Evolutionary conservation across 2,329 filamentous ascomycete genomes (phyloP), one percentile per base, ranked within the genome.

Genomic region (Aspergillus sergii): DNA sequence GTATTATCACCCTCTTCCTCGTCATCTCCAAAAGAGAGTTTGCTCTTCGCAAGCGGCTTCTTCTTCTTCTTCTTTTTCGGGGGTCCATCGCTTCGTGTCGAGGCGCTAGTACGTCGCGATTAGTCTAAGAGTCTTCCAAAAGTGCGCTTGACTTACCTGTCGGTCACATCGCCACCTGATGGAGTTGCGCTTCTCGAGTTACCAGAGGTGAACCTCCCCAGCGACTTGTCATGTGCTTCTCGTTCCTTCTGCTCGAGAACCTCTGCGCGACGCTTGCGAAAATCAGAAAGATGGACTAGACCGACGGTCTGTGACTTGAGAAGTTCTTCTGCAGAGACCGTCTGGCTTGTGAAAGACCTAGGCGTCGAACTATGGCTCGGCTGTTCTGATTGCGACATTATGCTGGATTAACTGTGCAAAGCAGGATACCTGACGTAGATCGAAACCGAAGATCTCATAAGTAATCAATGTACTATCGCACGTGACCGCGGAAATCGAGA

Each of bases 191-290:
- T 79, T 60, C 85, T 82, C 59, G 84, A 85, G 59, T 75, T 80
- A 67, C 78, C 75, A 21, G 79, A 70, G 45, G 77, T 72, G 63
- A 80, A 71, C 64, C 79, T 75, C 2, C 79, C 79, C 12, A 85
- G 74, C 30, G 86, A 82, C 46, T 83, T 85, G 68, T 92, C 90
- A 73, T 89, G 88, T 14, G 88, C 89, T 72, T 95, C 92, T 72
- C 91, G 88, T 74, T 95, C 92, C 74, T 95, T 94, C 75, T 92
- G 89, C 77, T 97, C 94, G 55, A 97, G 83, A n/a, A 94, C 92
- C 79, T 97, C 93, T 70, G 93, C 94, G 78, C 94, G 92, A 64
- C 95, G 89, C 81, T 99, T 98, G 78, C 94, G 93, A 78, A 96
- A 98, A 76, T 98, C 95, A 68, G 92, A 93, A 50, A 97, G 89